These are phyloP conservation scores for Bathelium albidoporum DNA, from an alignment of 495 filamentous ascomycete genomes.

Conservation along the genomic window DNA sequence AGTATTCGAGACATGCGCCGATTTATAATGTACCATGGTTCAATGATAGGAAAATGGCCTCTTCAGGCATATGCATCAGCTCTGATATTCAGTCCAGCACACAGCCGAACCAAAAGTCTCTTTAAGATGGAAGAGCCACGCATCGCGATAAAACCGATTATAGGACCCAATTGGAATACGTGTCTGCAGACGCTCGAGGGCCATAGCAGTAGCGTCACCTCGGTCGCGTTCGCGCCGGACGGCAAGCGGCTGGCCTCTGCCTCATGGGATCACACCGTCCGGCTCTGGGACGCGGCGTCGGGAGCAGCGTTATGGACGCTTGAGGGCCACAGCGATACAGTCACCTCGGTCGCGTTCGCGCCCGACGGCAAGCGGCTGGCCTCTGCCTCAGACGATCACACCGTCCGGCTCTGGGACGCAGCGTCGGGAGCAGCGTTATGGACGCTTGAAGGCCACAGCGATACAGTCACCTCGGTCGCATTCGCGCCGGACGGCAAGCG, in stretches of 20 bases:
- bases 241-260: background rate
- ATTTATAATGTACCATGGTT: slow-evolving; percentile 25
- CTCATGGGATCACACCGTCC: background rate
- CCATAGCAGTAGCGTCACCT: background rate
- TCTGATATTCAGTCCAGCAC: slow-evolving; percentile 28
- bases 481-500: too few relatives aligned
- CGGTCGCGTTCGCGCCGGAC: background rate
- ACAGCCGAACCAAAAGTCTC: slow-evolving; percentile 12
- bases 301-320: background rate
- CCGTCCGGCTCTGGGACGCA: too few relatives aligned
- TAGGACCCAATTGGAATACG: background rate
- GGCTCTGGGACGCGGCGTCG: background rate
- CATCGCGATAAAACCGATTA: background rate
- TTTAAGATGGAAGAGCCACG: slow-evolving; percentile 14
- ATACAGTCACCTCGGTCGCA: too few relatives aligned
- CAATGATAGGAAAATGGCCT: slow-evolving; percentile 23
- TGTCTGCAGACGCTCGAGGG: background rate
- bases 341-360: background rate
- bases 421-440: too few relatives aligned
- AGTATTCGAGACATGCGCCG: slow-evolving; percentile 22
- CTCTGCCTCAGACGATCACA: too few relatives aligned
- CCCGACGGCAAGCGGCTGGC: too few relatives aligned
- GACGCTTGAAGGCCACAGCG: too few relatives aligned
- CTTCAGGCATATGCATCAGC: slow-evolving; percentile 31
- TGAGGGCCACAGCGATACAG: background rate